Conservation (phyloP, 2,329 filamentous ascomycete species). For the Botrytis fabae region DNA sequence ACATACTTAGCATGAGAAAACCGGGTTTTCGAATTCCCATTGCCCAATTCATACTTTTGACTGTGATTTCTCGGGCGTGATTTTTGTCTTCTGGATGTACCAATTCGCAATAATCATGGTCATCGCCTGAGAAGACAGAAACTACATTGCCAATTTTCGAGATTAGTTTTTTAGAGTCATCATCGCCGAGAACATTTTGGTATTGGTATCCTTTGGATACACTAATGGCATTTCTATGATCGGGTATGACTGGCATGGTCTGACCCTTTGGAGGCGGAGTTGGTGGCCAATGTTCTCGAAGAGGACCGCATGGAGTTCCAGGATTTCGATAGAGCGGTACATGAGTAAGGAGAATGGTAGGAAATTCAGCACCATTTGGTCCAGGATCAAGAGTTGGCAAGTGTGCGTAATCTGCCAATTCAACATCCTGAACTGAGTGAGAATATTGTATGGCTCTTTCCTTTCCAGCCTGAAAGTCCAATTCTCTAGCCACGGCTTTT, state of each 20-base stretch:
- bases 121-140: slow-evolving; percentile 91
- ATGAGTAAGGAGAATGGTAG: slow-evolving; percentile 86
- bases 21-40: slow-evolving; percentile 91
- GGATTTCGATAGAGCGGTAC: slow-evolving; percentile 82
- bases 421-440: slow-evolving; percentile 58
- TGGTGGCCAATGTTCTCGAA: slow-evolving; percentile 81
- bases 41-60: slow-evolving; percentile 93
- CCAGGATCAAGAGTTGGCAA: slow-evolving; percentile 46
- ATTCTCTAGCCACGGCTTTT: slow-evolving; percentile 66
- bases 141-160: slow-evolving; percentile 77
- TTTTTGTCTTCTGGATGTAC: slow-evolving; percentile 64
- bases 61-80: slow-evolving; percentile 77
- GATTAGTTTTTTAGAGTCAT: slow-evolving; percentile 74
- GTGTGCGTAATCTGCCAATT: slow-evolving; percentile 43
- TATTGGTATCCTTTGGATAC: slow-evolving; percentile 88
- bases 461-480: slow-evolving; percentile 65
- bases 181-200: slow-evolving; percentile 83
- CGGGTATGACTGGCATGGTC: slow-evolving; percentile 53
- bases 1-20: slow-evolving; percentile 84
- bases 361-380: slow-evolving; percentile 60
- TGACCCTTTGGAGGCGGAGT: slow-evolving; percentile 61
- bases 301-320: slow-evolving; percentile 83
- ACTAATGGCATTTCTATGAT: slow-evolving; percentile 75
- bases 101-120: slow-evolving; percentile 96
- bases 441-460: slow-evolving; percentile 53